Evolutionary conservation across 2,329 filamentous ascomycete genomes (phyloP), one percentile per base, ranked within the genome.

Genomic region (Drechslerella coelobrocha): DNA sequence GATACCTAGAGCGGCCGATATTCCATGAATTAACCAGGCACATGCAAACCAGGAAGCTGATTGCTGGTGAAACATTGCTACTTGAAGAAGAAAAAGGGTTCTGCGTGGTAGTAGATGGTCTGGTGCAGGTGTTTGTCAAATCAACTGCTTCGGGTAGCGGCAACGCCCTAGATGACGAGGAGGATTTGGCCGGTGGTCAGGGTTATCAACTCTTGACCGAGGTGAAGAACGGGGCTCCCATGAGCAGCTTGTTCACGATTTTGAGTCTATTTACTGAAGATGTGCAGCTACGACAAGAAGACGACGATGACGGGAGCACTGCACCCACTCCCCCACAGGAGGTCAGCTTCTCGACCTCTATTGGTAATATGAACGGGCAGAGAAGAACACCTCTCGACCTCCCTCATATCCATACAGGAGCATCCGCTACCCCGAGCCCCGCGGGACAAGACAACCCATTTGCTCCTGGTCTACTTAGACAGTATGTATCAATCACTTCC

Each of bases 71-170:
- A 79, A 99, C 94, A 0, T 83, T 99, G 75, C 87, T 97, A 74
- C 82, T 99, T 29, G 94, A 99, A 79, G 94, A 99, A 78, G 94
- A 99, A 77, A 96, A 99, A 76, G 94, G 94, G 0, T 99, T 99
- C 76, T 99, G 94, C 78, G 84, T 99, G 63, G 94, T 99, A 3
- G 95, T 99, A 2, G 94, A 99, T 79, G 94, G 94, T 1, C 80
- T 96, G 26, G 92, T 99, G 0, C 92, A 99, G 78, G 97, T 99
- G 60, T 99, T 97, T 78, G 94, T 99, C 78, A 97, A 97, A 78
- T 97, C 93, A 1, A 87, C 88, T 45, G 83, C 84, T 41, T 82
- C 84, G 57, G 81, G 81, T 59, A 79, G 78, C 48, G 80, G 79
- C 9, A 79, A 79, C 24, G 81, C 81, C 63, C 77, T 74, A 65